Base-by-base conservation (phyloP, 2,329 filamentous ascomycete species). In the Polychaeton citri region DNA sequence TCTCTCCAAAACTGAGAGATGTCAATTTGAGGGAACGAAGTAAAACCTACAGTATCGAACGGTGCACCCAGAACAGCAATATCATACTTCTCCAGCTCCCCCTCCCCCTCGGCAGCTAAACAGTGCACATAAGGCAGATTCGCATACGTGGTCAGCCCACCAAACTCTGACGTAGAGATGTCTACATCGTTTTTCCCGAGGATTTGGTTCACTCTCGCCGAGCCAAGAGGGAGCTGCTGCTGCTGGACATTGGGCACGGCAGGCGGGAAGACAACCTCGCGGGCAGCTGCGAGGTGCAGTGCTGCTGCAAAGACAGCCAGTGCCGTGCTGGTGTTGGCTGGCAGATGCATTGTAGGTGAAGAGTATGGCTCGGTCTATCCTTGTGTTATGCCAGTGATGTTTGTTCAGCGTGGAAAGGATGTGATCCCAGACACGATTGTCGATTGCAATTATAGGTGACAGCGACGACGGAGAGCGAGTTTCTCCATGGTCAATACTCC, bases 71-170 rank as follows among this genome's bases (percentile, higher is more conserved):
- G 33, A 24, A 68, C 58, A 3, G 63, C 65, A 43, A 69, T 67
- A 43, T 69, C 65, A 43, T 62, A 69, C 17, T 49, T 51, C 28
- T 63, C 61, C 4, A 63, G 48, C 10, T 43, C 41, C 5, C 24
- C 33, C 10, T 26, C 28, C 10, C 21, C 34, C 9, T 47, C 39
- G 19, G 39, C 40, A 6, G 44, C 52, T 10, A 68, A 45, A 44
- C 65, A 68, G 43, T 66, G 61, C 10, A 67, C 62, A 42, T 67
- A 66, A 0, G 63, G 64, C 12, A 68, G 34, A 45, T 66, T 66
- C 1, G 63, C 65, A 47, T 61, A 68, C 6, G 65, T 68, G 3
- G 50, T 61, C 35, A 69, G 39, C 2, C 65, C 65, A 17, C 52
- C 52, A 41, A 61, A 67, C n/a, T 38, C 37, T 3, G 40, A 35